Conservation (phyloP, 139 green algal species). For the Coelastrella sp. region DNA sequence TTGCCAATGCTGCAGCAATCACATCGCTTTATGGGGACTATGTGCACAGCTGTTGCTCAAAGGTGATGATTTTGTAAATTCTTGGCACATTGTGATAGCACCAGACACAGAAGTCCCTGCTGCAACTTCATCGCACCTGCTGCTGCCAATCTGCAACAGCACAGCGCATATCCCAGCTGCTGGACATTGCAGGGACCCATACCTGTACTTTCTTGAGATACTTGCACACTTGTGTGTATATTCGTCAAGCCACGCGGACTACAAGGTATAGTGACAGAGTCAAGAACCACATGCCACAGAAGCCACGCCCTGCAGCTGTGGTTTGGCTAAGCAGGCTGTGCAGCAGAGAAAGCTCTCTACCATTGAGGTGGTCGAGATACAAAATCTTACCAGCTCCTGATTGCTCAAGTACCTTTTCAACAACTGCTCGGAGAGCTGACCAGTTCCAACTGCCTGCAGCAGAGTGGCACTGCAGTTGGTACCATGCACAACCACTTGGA, state of each 20-base stretch:
- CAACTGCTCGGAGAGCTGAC: constrained; percentile 38
- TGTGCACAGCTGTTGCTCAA: neutral
- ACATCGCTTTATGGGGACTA: neutral
- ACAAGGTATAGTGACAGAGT: neutral
- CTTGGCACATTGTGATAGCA: neutral
- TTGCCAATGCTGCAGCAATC: constrained; percentile 58
- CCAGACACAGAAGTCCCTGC: neutral
- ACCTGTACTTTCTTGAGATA: constrained; percentile 46
- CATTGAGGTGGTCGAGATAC: neutral
- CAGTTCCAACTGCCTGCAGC: neutral
- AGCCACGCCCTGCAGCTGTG: too few species aligned
- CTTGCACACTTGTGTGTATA: constrained; percentile 23
- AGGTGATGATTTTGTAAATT: neutral
- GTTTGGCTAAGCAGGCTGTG: neutral
- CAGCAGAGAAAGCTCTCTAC: neutral
- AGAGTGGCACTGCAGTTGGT: neutral
- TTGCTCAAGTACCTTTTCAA: constrained; percentile 39
- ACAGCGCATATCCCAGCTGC: too few species aligned
- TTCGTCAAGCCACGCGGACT: constrained; percentile 44
- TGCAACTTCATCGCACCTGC: neutral
- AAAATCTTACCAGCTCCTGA: constrained; percentile 34
- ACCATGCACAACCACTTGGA: neutral
- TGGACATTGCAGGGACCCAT: neutral
- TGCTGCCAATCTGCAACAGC: neutral
- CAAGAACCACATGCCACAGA: too few species aligned